A percentile compares a stretch with the other conserved stretches of the same genome.
Evolutionary conservation across 768 basidiomycete genomes (phyloP).

Genomic region (Macrolepiota fuliginosa): DNA sequence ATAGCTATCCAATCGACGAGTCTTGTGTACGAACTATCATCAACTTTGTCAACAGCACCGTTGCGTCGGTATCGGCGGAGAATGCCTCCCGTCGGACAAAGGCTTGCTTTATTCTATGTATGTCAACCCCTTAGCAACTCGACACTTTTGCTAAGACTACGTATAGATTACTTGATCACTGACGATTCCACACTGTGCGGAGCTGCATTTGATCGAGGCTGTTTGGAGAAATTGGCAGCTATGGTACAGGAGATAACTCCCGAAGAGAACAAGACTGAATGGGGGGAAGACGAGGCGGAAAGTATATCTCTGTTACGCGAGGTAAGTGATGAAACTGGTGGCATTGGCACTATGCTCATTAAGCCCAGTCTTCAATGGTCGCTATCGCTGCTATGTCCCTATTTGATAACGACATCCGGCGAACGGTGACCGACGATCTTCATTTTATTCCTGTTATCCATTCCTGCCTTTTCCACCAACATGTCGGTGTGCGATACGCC

Average conservation of each 20-base stretch:
- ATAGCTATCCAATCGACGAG: constrained; percentile 34
- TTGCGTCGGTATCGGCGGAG: constrained; percentile 40
- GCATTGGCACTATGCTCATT: background rate
- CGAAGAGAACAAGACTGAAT: constrained; percentile 36
- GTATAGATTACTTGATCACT: constrained; percentile 59
- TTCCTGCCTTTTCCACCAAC: constrained; percentile 30
- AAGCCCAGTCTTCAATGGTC: constrained; percentile 63
- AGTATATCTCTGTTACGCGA: constrained; percentile 59
- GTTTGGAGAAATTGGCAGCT: constrained; percentile 50
- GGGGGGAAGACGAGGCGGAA: constrained; percentile 73
- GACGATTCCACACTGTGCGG: constrained; percentile 70
- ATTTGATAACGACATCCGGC: constrained; percentile 70
- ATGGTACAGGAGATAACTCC: constrained; percentile 57
- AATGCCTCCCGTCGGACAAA: constrained; percentile 47
- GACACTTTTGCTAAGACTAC: background rate
- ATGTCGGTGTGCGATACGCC: constrained; percentile 78
- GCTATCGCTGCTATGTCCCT: constrained; percentile 72
- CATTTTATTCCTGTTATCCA: constrained; percentile 36
- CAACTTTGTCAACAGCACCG: constrained; percentile 63
- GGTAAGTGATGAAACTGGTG: constrained; percentile 30
- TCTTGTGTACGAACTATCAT: constrained; percentile 57
- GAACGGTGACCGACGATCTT: constrained; percentile 59
- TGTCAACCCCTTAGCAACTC: constrained; percentile 22
- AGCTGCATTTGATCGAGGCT: constrained; percentile 68
- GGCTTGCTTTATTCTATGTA: constrained; percentile 78